Evolutionary conservation across 75 land plant species (phyloP).

Genomic region (Chamaecyparis obtusa): DNA sequence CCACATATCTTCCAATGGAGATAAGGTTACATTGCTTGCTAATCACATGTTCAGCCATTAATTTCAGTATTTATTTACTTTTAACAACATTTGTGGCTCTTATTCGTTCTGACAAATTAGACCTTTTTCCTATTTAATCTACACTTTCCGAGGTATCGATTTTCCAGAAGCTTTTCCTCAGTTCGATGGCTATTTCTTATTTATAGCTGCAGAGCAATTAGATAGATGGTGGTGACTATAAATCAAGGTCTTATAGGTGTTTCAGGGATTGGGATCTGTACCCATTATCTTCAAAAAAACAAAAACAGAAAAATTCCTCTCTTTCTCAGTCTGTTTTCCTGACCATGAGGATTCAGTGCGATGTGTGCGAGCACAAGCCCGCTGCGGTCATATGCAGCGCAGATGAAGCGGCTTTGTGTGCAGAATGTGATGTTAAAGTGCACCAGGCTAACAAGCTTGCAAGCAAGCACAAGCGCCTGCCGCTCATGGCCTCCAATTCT

Average conservation of each 20-base stretch:
- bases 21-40: neutral
- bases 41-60: neutral
- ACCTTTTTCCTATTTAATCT: neutral
- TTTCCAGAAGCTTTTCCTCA: neutral
- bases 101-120: neutral
- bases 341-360: conserved; percentile 67
- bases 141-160: neutral
- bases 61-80: neutral
- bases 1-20: neutral
- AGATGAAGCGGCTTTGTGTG: conserved; percentile 90
- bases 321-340: neutral
- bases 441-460: conserved; percentile 94
- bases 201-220: neutral
- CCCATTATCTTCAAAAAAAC: no score
- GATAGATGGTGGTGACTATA: neutral
- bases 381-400: conserved; percentile 88
- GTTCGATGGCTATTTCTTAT: neutral
- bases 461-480: conserved; percentile 69
- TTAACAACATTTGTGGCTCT: neutral
- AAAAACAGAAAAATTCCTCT: no score
- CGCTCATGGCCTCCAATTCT: conserved; percentile 35
- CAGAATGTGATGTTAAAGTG: conserved; percentile 61
- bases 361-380: conserved; percentile 64
- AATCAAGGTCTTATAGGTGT: neutral
- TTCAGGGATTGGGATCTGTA: neutral